These are phyloP conservation scores for Cephalotrichum gorgonifer DNA, from an alignment of 2,329 filamentous ascomycete genomes.

Conservation along the genomic window DNA sequence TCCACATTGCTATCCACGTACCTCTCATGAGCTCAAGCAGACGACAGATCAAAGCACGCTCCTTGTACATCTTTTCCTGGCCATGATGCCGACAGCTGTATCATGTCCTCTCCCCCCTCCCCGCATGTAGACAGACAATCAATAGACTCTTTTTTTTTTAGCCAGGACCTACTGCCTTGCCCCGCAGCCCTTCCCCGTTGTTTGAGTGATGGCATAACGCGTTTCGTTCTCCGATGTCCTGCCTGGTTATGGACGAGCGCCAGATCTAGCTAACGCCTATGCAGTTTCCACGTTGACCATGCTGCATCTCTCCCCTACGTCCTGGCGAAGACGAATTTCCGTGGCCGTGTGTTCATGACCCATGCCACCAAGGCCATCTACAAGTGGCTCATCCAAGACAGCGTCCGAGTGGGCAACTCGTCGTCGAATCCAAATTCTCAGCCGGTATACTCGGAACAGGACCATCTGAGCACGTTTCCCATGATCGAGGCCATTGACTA, in stretches of 20 bases:
- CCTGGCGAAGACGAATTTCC: slow-evolving; percentile 94
- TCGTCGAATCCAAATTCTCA: slow-evolving; percentile 55
- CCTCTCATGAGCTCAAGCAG: background rate
- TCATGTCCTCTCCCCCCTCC: background rate
- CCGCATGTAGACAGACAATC: background rate
- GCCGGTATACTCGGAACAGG: slow-evolving; percentile 87
- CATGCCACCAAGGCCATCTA: slow-evolving; percentile 99
- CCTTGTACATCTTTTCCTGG: background rate
- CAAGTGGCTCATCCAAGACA: slow-evolving; percentile 98
- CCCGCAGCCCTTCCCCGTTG: background rate
- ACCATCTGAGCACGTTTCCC: slow-evolving; percentile 87
- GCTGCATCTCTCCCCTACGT: slow-evolving; percentile 98
- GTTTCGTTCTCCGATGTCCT: background rate
- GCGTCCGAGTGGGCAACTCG: slow-evolving; percentile 74
- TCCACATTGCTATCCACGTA: background rate
- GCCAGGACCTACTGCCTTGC: background rate
- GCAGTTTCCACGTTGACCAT: slow-evolving; percentile 94
- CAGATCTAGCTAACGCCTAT: background rate
- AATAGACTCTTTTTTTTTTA: background rate
- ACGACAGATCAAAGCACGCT: background rate
- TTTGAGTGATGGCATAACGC: slow-evolving; percentile 1
- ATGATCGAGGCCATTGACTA: slow-evolving; percentile 97
- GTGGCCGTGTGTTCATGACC: slow-evolving; percentile 95
- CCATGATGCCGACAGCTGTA: background rate
- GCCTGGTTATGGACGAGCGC: background rate